Percentiles rank a stretch among this genome's conserved stretches.
These are phyloP conservation scores for Litsea cubeba DNA, from an alignment of 164 flowering plant species.

Conservation along the genomic window DNA sequence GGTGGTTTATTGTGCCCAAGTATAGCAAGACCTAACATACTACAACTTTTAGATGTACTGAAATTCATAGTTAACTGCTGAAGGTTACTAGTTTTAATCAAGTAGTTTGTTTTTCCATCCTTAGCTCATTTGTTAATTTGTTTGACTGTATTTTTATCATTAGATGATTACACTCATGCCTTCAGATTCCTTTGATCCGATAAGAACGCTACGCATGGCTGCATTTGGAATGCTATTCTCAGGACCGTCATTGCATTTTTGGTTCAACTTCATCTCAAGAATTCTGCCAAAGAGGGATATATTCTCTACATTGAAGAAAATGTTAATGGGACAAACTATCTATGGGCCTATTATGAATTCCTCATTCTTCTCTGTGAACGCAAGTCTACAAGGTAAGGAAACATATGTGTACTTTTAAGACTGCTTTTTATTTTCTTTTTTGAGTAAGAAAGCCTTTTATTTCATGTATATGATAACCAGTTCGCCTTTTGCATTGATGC, in stretches of 20 bases:
- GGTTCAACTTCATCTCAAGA: conserved; percentile 85
- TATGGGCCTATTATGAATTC: conserved; percentile 75
- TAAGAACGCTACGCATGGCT: conserved; percentile 79
- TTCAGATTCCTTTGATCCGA: conserved; percentile 53
- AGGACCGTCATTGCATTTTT: conserved; percentile 82
- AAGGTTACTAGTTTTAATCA: too few relatives aligned
- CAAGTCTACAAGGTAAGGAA: conserved; percentile 62
- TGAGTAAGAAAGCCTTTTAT: neutral
- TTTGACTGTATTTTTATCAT: neutral
- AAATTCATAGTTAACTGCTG: too few relatives aligned
- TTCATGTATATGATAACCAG: neutral
- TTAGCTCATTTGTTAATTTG: neutral
- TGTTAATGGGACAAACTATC: conserved; percentile 63
- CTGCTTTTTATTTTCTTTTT: neutral
- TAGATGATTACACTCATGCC: conserved; percentile 48
- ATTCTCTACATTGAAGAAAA: conserved; percentile 68
- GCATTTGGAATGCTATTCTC: conserved; percentile 70
- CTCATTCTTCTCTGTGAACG: conserved; percentile 77
- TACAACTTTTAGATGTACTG: too few relatives aligned
- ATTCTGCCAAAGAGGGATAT: conserved; percentile 66
- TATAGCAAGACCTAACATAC: too few relatives aligned
- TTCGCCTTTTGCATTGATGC: neutral
- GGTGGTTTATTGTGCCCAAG: too few relatives aligned
- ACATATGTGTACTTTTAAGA: neutral
- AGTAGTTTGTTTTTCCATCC: too few relatives aligned